Base-by-base conservation (phyloP, 495 filamentous ascomycete genomes). In the Penicillium diatomitis region DNA sequence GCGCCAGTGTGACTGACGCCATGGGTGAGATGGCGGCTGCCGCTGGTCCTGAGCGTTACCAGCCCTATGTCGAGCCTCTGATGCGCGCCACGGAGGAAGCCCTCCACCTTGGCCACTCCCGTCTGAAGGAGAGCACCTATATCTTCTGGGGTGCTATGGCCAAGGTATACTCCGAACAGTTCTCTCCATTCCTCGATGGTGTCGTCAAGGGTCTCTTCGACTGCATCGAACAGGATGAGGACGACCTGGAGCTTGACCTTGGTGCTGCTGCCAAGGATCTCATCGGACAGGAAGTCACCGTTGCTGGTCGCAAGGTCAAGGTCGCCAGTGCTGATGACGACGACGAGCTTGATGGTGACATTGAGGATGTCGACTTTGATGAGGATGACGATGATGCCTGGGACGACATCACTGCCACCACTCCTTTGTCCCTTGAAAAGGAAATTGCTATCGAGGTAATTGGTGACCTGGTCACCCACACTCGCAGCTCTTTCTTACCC, bases 361-460 rank as follows among this genome's bases (percentile, higher is more conserved):
- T 76, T 38, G 80, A 86, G 38, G 83, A 86, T 40, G 71, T 82
- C 38, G 83, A 85, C 38, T 72, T 83, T 28, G 82, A 86, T 38
- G 85, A 44, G 41, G 41, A 85, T 29, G 83, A 85, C 38, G 86
- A 90, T 27, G 86, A 88, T 44, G 86, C 84, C 38, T 90, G 85
- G 84, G 86, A 91, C 63, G 89, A 94, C 50, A 74, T 88, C 37
- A 79, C 75, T 52, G 83, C 83, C 49, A 84, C 92, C 32, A 91
- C 87, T 29, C 86, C 87, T 37, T 79, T 96, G 44, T 89, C 91
- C 27, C 74, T 95, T 49, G 92, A 98, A 74, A 96, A 98, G 68
- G 92, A 98, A 70, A 95, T 97, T 50, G 92, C 94, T 38, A 78
- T 94, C 38, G 92, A 98, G 69, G 89, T 96, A 9, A 73, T 96